phyloP scores from a whole-genome alignment of 176 grass and related monocot species.

The Olyra latifolia region DNA sequence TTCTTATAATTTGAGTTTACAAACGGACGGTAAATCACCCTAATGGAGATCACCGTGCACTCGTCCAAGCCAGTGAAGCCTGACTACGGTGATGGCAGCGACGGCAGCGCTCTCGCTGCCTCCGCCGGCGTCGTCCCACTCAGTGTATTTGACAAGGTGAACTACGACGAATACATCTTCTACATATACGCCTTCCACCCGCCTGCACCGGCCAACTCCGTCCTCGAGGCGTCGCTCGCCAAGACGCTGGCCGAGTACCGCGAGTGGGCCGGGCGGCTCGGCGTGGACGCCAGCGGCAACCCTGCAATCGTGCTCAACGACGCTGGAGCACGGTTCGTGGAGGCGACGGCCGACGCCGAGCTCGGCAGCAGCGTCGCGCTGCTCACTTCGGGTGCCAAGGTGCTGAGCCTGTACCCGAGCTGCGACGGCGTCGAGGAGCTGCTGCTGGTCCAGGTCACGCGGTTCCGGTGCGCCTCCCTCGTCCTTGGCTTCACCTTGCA shows the following conservation, averaged over 20 bases:
- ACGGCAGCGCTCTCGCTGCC: neutral
- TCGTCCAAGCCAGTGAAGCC: conserved; percentile 27
- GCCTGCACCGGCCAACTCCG: neutral
- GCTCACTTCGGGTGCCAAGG: neutral
- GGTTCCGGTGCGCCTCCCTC: conserved; percentile 18
- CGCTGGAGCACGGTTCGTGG: conserved; percentile 16
- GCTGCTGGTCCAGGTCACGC: conserved; percentile 27
- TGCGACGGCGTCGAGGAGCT: conserved; percentile 14
- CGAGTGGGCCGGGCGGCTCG: conserved; percentile 36
- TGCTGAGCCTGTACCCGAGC: conserved; percentile 7
- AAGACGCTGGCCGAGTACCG: conserved; percentile 6
- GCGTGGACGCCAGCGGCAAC: neutral
- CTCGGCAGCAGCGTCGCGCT: neutral
- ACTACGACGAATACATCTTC: conserved; percentile 14
- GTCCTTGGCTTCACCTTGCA: conserved; percentile 28
- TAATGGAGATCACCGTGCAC: conserved; percentile 31
- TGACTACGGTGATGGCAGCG: too few species aligned
- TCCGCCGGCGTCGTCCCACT: neutral
- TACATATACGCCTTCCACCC: conserved; percentile 29
- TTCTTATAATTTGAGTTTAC: too few species aligned
- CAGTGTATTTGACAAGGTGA: conserved; percentile 18
- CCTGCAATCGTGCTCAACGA: conserved; percentile 37
- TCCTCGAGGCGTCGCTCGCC: neutral
- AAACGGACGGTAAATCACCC: too few species aligned
- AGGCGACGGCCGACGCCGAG: conserved; percentile 2